Percentiles rank a stretch among this genome's conserved stretches.
These are phyloP conservation scores for Globisporangium paddicum DNA, from an alignment of 352 stramenopile species.

Conservation along the genomic window DNA sequence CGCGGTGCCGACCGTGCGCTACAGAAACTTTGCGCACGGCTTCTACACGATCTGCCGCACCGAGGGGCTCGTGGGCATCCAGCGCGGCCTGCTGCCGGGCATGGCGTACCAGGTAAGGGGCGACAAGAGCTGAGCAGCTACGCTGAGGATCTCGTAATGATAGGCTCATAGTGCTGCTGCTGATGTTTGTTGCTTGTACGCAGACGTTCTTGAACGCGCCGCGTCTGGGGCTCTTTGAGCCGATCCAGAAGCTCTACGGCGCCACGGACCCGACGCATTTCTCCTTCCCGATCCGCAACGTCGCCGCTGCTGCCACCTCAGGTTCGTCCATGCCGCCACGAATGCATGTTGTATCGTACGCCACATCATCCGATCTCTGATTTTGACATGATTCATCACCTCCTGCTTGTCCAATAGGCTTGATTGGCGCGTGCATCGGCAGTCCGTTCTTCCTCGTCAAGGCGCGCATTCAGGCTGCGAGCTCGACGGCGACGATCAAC, in stretches of 20 bases:
- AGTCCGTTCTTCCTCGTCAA: slow-evolving; percentile 87
- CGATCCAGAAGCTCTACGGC: slow-evolving; percentile 72
- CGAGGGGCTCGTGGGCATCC: slow-evolving; percentile 72
- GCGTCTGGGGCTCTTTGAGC: slow-evolving; percentile 72
- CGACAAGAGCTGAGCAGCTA: background rate
- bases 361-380: background rate
- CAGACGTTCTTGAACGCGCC: slow-evolving; percentile 79
- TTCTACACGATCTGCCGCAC: slow-evolving; percentile 82
- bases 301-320: slow-evolving; percentile 67
- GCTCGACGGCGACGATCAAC: slow-evolving; percentile 69
- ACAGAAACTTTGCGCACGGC: slow-evolving; percentile 82
- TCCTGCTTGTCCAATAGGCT: slow-evolving; percentile 20
- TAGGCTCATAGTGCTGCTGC: background rate
- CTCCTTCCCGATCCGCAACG: slow-evolving; percentile 73
- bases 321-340: slow-evolving; percentile 15
- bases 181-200: background rate
- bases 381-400: background rate
- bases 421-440: slow-evolving; percentile 71
- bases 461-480: slow-evolving; percentile 77
- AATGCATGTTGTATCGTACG: background rate
- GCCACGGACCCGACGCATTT: slow-evolving; percentile 72
- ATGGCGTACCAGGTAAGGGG: slow-evolving; percentile 81
- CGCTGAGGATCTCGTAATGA: background rate
- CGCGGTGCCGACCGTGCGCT: slow-evolving; percentile 45
- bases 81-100: slow-evolving; percentile 68